Evolutionary conservation across 352 stramenopile genomes (phyloP).

Genomic region (Aphanomyces astaci): DNA sequence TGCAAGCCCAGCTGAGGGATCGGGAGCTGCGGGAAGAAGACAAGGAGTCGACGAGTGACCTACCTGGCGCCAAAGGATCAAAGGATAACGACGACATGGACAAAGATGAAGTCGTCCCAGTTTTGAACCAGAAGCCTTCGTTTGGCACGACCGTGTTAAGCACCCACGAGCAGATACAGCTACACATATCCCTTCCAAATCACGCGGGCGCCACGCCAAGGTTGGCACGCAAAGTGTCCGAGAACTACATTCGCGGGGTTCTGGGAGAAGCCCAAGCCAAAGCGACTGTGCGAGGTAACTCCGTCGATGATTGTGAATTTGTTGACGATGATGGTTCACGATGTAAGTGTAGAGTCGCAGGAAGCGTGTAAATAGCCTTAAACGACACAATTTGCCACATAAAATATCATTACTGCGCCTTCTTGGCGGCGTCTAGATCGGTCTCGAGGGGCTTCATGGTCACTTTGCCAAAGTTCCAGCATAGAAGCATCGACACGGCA

Average conservation of each 20-base stretch:
- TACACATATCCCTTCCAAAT: background rate
- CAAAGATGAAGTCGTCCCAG: background rate
- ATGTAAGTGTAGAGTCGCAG: background rate
- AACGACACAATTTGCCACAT: background rate
- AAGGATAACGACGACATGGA: background rate
- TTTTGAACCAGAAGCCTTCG: background rate
- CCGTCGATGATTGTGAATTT: background rate
- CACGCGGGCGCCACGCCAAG: background rate
- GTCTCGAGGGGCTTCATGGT: background rate
- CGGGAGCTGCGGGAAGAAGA: background rate
- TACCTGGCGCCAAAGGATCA: background rate
- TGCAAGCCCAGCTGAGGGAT: background rate
- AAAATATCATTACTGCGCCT: background rate
- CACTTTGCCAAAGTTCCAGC: background rate
- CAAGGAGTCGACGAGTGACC: background rate
- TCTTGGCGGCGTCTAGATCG: background rate
- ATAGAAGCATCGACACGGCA: background rate
- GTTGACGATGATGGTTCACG: no score
- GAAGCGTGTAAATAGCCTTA: background rate
- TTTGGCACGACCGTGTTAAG: background rate
- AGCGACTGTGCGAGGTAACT: background rate
- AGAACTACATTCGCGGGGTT: background rate
- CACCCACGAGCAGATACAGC: background rate
- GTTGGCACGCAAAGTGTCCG: background rate
- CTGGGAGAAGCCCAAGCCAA: background rate